Base-by-base conservation (phyloP, 2,329 filamentous ascomycete species). In the Bimuria novae-zelandiae region DNA sequence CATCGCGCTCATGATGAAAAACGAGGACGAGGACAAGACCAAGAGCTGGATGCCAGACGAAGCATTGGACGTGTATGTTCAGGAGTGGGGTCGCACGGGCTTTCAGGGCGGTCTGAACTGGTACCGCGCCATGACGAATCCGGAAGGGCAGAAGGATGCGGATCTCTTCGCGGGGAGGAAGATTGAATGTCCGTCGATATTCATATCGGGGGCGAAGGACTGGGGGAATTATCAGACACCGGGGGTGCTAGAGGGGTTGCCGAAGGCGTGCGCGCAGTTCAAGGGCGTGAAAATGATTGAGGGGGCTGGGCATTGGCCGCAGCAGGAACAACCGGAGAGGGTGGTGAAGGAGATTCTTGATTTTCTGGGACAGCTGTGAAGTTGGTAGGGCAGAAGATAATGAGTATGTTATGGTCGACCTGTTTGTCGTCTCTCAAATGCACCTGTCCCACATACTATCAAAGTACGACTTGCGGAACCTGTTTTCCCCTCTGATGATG, bases 141-240 rank as follows among this genome's bases (percentile, higher is more conserved):
- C 81, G 10, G 73, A 69, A 3, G 71, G 71, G 29, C 70, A 73
- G 51, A 76, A 75, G 32, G 85, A 89, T 50, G 69, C 84, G 47
- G 76, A 83, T 17, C 64, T 86, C 0, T 88, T 84, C 64, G 80
- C 83, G 0, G 85, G 85, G 0, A 79, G 76, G 65, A 83, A 79
- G 64, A 82, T 89, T 17, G 81, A 84, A 44, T 81, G 86, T 7
- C 86, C 86, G 0, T 80, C 78, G 51, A 73, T 78, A 0, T 89
- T 86, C 60, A 79, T 89, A n/a, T 81, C 80, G 22, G 86, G 87
- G 0, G 76, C 76, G 40, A 71, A 79, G 52, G 87, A 89, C 58
- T 89, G 87, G 86, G 86, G 85, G 0, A 88, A 83, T 27, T 87
- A 83, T 64, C 87, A 89, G 66, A 80, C 86, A 59, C 86, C 86